Conservation (phyloP, 192 early-diverging fungal species). For the Coemansia umbellata region DNA sequence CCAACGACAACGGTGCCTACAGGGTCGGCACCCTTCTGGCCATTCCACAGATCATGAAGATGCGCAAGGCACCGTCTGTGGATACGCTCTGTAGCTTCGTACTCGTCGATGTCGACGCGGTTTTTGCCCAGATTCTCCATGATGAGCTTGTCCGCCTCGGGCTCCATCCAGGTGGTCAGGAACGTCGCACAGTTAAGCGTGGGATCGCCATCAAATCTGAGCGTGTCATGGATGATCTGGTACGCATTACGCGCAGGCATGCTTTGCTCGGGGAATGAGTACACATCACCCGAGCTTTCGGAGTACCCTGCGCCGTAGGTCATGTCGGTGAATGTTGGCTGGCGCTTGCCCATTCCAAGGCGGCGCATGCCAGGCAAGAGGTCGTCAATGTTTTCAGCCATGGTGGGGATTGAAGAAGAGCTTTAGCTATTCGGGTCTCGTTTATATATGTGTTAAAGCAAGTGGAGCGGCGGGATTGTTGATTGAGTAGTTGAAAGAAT, state of each 20-base stretch:
- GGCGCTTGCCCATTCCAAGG: conserved; percentile 22
- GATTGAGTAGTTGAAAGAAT: too few relatives aligned
- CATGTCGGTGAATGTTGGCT: conserved; percentile 22
- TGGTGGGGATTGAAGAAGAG: not conserved
- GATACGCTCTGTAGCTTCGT: conserved; percentile 61
- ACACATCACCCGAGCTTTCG: conserved; percentile 24
- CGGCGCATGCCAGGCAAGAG: conserved; percentile 39
- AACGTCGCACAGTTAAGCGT: conserved; percentile 72
- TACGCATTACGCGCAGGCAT: conserved; percentile 58
- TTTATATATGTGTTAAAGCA: too few relatives aligned
- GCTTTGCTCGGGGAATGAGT: conserved; percentile 23
- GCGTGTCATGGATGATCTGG: conserved; percentile 71
- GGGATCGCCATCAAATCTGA: conserved; percentile 76
- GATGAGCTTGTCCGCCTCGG: conserved; percentile 75
- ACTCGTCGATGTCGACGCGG: conserved; percentile 68
- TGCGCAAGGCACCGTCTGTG: conserved; percentile 66
- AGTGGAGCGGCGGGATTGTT: too few relatives aligned
- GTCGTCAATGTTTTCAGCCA: conserved; percentile 29
- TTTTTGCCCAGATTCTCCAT: conserved; percentile 74
- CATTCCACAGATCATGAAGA: conserved; percentile 67
- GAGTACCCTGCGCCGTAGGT: conserved; percentile 33
- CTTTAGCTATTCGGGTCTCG: too few relatives aligned
- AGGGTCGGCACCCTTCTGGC: conserved; percentile 40
- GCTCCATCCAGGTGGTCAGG: conserved; percentile 81
- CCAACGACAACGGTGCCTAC: conserved; percentile 72